phyloP scores from a whole-genome alignment of 164 flowering plant species.

The Chimonanthus praecox region DNA sequence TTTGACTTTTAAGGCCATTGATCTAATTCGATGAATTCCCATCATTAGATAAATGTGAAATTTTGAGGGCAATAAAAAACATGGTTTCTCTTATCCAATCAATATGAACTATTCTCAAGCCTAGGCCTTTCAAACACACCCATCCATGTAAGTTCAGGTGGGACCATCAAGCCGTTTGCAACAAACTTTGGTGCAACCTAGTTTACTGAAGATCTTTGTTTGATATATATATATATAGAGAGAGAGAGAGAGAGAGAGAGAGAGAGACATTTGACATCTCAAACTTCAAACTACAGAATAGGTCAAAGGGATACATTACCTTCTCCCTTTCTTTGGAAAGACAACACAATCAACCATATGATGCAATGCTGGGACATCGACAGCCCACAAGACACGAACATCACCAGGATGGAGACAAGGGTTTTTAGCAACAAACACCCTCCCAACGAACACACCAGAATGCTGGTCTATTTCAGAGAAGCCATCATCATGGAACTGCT shows the following conservation, averaged over 20 bases:
- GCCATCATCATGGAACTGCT: conserved; percentile 12
- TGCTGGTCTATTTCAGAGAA: background rate
- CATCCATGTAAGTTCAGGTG: no score
- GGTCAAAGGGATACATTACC: conserved; percentile 26
- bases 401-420: conserved; percentile 98
- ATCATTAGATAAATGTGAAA: no score
- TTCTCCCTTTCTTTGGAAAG: conserved; percentile 79
- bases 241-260: background rate
- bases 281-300: background rate
- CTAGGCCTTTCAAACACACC: no score
- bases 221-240: no score
- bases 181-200: no score
- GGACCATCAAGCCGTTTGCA: no score
- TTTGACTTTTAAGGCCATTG: no score
- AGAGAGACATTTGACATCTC: background rate
- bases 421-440: conserved; percentile 81
- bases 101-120: no score
- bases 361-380: conserved; percentile 59
- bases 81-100: no score
- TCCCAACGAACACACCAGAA: conserved; percentile 31
- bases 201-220: no score
- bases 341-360: conserved; percentile 96
- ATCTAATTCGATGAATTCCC: no score
- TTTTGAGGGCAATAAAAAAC: no score
- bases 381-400: conserved; percentile 69